These are phyloP conservation scores for Dichotomopilus funicola DNA, from an alignment of 2,329 filamentous ascomycete genomes.

Conservation along the genomic window DNA sequence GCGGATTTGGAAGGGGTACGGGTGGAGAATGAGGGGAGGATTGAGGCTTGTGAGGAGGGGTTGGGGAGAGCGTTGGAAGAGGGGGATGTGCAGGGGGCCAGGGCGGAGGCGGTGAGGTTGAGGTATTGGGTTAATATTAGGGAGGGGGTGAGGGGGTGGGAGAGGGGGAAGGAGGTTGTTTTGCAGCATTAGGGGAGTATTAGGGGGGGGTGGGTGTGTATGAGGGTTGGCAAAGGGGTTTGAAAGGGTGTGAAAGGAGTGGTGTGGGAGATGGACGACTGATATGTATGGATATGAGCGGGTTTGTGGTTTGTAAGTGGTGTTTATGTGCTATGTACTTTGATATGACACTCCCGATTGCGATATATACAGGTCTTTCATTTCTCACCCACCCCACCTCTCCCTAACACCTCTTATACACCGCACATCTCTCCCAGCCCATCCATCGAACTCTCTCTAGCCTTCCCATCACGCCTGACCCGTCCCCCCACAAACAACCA, in stretches of 20 bases:
- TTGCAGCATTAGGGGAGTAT: slow-evolving; percentile 38
- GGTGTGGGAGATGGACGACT: not conserved
- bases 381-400: no score
- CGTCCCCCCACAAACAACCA: no score
- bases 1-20: slow-evolving; percentile 55
- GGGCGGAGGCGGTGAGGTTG: slow-evolving; percentile 66
- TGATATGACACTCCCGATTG: no score
- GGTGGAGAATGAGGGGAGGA: slow-evolving; percentile 60
- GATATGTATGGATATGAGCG: not conserved
- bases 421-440: no score
- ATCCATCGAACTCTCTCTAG: no score
- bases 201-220: not conserved
- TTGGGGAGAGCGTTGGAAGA: slow-evolving; percentile 59
- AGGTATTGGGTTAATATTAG: slow-evolving; percentile 88
- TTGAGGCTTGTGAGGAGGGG: slow-evolving; percentile 54
- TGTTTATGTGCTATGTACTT: no score
- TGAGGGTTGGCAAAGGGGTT: not conserved
- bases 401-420: no score
- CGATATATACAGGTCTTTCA: no score
- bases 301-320: no score
- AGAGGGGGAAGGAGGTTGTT: slow-evolving; percentile 60
- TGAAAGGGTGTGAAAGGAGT: no score
- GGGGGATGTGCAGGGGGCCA: slow-evolving; percentile 61
- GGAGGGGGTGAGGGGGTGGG: slow-evolving; percentile 76
- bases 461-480: no score